A percentile compares a stretch with the other conserved stretches of the same genome.
phyloP scores from a whole-genome alignment of 768 basidiomycete species.

The Boletus edulis region DNA sequence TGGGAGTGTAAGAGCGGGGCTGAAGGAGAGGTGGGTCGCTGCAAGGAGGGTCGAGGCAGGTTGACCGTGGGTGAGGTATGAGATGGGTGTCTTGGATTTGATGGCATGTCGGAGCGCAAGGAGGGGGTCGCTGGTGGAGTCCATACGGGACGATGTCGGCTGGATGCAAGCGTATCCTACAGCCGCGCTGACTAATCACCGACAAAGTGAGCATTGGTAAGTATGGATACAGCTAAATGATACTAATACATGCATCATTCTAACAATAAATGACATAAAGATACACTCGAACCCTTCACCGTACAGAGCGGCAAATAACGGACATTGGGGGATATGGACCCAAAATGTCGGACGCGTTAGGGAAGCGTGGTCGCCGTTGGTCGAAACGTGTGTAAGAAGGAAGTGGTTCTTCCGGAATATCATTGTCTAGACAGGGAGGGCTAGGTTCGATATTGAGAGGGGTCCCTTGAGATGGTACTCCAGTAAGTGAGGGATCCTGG shows the following conservation, averaged over 20 bases:
- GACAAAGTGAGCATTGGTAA: too few relatives aligned
- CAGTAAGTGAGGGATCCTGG: conserved; percentile 13
- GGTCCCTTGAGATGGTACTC: conserved; percentile 12
- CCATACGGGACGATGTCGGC: neutral
- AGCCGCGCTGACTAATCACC: too few relatives aligned
- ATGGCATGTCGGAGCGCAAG: conserved; percentile 62
- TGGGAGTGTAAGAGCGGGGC: conserved; percentile 50
- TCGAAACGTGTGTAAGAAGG: conserved; percentile 32
- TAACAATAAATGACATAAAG: too few relatives aligned
- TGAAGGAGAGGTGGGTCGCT: conserved; percentile 68
- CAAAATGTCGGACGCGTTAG: conserved; percentile 15
- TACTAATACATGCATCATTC: too few relatives aligned
- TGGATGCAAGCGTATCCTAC: too few relatives aligned
- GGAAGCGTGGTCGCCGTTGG: conserved; percentile 15
- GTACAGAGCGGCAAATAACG: neutral
- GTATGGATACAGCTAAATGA: too few relatives aligned
- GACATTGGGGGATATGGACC: conserved; percentile 30
- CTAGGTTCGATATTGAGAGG: neutral
- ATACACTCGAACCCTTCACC: neutral
- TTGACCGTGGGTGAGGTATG: conserved; percentile 39
- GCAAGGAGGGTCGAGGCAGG: conserved; percentile 46
- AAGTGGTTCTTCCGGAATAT: conserved; percentile 5
- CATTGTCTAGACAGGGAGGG: neutral
- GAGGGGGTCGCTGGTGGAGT: conserved; percentile 38
- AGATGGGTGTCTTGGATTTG: conserved; percentile 48